Base-by-base conservation (phyloP, 805 yeast genomes). In the Cyberlindnera nakhonratchasimensis region DNA sequence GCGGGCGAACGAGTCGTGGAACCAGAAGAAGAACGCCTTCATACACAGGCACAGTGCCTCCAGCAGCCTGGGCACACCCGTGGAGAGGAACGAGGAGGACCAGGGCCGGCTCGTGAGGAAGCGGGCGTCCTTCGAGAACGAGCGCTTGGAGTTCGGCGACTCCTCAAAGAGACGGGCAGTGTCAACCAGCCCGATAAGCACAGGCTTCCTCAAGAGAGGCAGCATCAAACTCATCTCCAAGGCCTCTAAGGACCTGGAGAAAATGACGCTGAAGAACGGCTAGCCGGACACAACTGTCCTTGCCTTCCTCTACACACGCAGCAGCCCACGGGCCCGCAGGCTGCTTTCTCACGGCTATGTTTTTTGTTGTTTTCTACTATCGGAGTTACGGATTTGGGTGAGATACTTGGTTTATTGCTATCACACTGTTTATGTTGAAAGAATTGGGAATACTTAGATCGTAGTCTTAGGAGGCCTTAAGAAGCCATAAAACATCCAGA, bases 1-100 rank as follows among this genome's bases (percentile, higher is more conserved):
- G 34, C 50, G 32, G 31, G 62, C 62, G 2, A 58, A 58, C 34
- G 59, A 57, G 34, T 50, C 52, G 12, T 58, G 62, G 62, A 57
- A 52, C 30, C 42, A 44, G 34, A 55, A 46, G 41, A 57, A 58
- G 34, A 37, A 32, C 13, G 31, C 30, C 6, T 36, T 35, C 30
- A 8, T 37, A 17, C 37, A 20, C 10, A 16, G 42, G 18, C 22
- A 18, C 19, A 13, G 14, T 25, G 7, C 29, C 7, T 23, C 37
- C 2, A 28, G 16, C 29, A 26, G 31, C 13, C 12, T 24, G 2
- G 35, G 24, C 5, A 20, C 40, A 16, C 42, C 37, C 18, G 10
- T 34, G 11, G 32, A 35, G 24, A 44, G 46, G 16, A 29, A 37
- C 30, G 28, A 40, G 12, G 45, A 44, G 23, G 42, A 37, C 13